Evolutionary conservation across 768 basidiomycete genomes (phyloP), one percentile per base, ranked within the genome.

Genomic region (Mrakia gelida): DNA sequence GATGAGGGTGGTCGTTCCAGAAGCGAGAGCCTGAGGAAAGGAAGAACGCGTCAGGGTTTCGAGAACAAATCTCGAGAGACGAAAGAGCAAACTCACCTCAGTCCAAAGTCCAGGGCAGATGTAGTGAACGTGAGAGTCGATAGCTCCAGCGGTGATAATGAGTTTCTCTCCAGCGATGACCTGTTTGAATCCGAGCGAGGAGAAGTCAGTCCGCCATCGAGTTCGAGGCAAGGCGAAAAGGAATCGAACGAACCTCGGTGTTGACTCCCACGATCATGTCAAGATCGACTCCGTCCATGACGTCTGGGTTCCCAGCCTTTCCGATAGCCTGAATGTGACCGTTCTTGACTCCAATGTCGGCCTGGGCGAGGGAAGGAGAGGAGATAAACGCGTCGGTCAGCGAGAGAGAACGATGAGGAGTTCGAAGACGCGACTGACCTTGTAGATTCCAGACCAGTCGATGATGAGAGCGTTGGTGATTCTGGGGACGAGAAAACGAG

Each of bases 221-320:
- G 45, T 52, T 16, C 49, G 49, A 41, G 18, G 3, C 62, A 56
- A 21, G 52, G 21, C 21, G 15, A 79, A 75, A 18, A 30, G 30
- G 13, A 11, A 18, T 52, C 49, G 43, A 68, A 52, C 75, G 15
- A n/a, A 77, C 76, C 84, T 98, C 97, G 1, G 96, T 98, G 9
- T 91, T 91, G 18, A 92, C 93, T 56, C 95, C 95, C 72, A 98
- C 88, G 80, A 93, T 82, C 82, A 98, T 90, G 8, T 86, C 84
- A 0, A 88, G 88, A 78, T 91, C 87, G 41, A 98, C 91, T 56
- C 88, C 87, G 15, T 89, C 89, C 94, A 97, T 97, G 75, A 92
- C 87, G 82, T 98, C 94, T 4, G 94, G 95, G 84, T 98, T 99
- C 1, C 97, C 97, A 13, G 94, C 93, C 84, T 99, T 98, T n/a